Percentiles rank a stretch among this genome's conserved stretches.
These are phyloP conservation scores for Wallacemonas sp. DNA, from an alignment of 208 protist species.

Conservation along the genomic window DNA sequence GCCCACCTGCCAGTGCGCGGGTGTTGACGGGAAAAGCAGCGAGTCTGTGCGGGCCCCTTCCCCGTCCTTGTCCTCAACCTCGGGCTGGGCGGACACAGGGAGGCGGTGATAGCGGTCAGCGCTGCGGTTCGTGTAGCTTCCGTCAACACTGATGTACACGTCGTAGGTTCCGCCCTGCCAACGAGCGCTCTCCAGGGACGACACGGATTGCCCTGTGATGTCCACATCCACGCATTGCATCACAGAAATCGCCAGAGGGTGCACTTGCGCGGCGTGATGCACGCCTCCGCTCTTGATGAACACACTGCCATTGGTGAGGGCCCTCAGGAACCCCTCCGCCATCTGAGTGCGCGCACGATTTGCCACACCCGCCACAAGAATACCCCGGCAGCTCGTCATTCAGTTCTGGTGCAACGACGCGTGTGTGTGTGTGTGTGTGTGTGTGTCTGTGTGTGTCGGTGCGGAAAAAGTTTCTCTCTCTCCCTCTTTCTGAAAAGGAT, in stretches of 20 bases:
- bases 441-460: no score
- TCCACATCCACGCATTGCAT: slow-evolving; percentile 64
- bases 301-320: slow-evolving; percentile 45
- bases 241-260: slow-evolving; percentile 59
- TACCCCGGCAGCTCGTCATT: slow-evolving; percentile 70
- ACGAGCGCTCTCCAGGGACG: slow-evolving; percentile 53
- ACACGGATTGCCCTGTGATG: slow-evolving; percentile 44
- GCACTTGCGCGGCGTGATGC: slow-evolving; percentile 46
- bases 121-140: slow-evolving; percentile 34
- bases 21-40: slow-evolving; percentile 52
- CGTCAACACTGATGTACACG: slow-evolving; percentile 84
- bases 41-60: slow-evolving; percentile 22
- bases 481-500: no score
- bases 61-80: slow-evolving; percentile 9
- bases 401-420: not conserved
- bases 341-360: slow-evolving; percentile 85
- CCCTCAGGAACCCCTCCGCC: slow-evolving; percentile 75
- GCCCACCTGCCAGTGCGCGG: slow-evolving; percentile 75
- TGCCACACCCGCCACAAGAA: slow-evolving; percentile 72
- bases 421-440: no score
- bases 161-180: slow-evolving; percentile 79
- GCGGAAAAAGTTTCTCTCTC: no score
- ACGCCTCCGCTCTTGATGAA: slow-evolving; percentile 77
- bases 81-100: not conserved
- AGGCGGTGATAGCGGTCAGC: slow-evolving; percentile 48